These are phyloP conservation scores for Chenopodium formosanum DNA, from an alignment of 148 eudicot species.

Conservation along the genomic window DNA sequence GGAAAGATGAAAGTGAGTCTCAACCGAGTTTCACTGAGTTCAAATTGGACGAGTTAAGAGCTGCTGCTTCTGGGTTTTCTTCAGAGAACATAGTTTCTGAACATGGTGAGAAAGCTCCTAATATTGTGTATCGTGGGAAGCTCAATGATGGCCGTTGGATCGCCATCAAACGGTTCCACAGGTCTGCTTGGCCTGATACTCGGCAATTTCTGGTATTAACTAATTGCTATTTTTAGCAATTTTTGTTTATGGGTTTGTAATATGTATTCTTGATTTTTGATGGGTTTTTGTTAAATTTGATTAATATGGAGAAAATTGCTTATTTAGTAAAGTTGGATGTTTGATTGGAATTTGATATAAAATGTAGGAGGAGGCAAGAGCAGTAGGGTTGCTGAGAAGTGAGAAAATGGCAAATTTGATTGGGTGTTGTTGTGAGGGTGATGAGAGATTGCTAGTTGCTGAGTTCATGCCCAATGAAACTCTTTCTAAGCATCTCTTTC, in stretches of 20 bases:
- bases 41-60: conserved; percentile 64
- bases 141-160: conserved; percentile 62
- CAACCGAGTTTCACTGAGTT: conserved; percentile 59
- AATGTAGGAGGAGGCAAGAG: conserved; percentile 74
- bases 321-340: conserved; percentile 10
- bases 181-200: conserved; percentile 87
- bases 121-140: conserved; percentile 72
- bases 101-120: conserved; percentile 87
- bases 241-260: neutral
- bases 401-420: conserved; percentile 74
- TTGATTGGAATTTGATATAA: conserved; percentile 20
- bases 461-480: conserved; percentile 92
- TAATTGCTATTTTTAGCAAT: neutral
- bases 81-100: conserved; percentile 77
- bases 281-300: conserved; percentile 1
- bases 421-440: conserved; percentile 79
- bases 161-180: conserved; percentile 76
- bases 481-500: conserved; percentile 82
- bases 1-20: conserved; percentile 46
- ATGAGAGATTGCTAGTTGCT: conserved; percentile 81
- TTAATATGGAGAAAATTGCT: neutral
- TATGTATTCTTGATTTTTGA: neutral
- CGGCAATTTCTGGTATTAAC: conserved; percentile 65
- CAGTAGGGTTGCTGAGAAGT: conserved; percentile 74
- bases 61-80: conserved; percentile 64